Percentiles rank a stretch among this genome's conserved stretches.
Evolutionary conservation across 148 eudicot species (phyloP).

Genomic region (Rheum nobile): DNA sequence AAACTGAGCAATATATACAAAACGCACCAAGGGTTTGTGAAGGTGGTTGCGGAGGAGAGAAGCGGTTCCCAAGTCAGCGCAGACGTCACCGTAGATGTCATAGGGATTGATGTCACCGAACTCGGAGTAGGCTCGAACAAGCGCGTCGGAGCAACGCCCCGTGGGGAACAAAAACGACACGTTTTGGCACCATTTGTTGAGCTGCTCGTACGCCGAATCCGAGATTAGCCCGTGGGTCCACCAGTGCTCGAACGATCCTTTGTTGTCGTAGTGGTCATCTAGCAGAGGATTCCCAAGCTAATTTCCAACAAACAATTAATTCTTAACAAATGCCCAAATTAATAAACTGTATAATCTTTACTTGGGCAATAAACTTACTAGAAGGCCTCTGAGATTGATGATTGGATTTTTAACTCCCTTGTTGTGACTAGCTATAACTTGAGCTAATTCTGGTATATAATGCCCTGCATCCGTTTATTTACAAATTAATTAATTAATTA

Average conservation of each 20-base stretch:
- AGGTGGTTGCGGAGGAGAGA: not conserved
- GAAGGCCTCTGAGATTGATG: conserved; percentile 1
- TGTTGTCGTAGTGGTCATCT: conserved; percentile 26
- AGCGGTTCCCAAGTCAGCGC: not conserved
- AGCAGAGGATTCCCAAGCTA: conserved; percentile 36
- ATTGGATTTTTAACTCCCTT: not conserved
- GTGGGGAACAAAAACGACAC: conserved; percentile 34
- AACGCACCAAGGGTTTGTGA: not conserved
- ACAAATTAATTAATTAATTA: not conserved
- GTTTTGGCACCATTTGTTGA: conserved; percentile 25
- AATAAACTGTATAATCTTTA: no score
- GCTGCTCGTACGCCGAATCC: conserved; percentile 17
- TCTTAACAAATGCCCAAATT: not conserved
- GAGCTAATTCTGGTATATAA: conserved; percentile 5
- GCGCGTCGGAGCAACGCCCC: conserved; percentile 21
- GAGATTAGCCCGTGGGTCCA: conserved; percentile 43
- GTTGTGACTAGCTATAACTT: not conserved
- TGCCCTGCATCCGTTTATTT: not conserved
- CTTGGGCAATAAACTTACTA: not conserved
- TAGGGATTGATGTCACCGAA: conserved; percentile 6
- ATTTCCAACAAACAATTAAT: not conserved
- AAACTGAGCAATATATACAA: no score
- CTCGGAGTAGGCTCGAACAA: conserved; percentile 15
- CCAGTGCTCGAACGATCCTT: conserved; percentile 41
- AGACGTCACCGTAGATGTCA: not conserved